A percentile compares a stretch with the other conserved stretches of the same genome.
phyloP scores from a whole-genome alignment of 192 early-diverging fungal species.

The Gamsiella multidivaricata region DNA sequence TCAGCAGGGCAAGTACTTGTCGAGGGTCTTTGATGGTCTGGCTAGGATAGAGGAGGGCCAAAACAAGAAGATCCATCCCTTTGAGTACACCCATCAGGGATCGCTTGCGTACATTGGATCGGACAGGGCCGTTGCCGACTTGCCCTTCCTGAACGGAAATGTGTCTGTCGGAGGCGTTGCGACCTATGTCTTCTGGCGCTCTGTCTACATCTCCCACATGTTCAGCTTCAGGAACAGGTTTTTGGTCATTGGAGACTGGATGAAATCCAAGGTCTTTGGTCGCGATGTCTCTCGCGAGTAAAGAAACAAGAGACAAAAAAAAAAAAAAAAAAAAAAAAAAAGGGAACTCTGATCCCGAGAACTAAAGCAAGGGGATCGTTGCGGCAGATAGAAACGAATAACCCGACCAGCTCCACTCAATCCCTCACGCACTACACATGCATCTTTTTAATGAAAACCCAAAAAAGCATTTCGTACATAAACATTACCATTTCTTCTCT shows the following conservation, averaged over 20 bases:
- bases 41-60: slow-evolving; percentile 59
- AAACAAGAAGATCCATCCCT: slow-evolving; percentile 66
- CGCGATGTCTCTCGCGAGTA: slow-evolving; percentile 94
- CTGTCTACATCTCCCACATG: slow-evolving; percentile 79
- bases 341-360: too few species aligned
- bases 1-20: slow-evolving; percentile 90
- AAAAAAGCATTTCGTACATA: too few species aligned
- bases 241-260: slow-evolving; percentile 91
- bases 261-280: slow-evolving; percentile 90
- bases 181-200: slow-evolving; percentile 83
- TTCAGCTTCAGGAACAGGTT: slow-evolving; percentile 87
- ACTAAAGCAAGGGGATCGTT: too few species aligned
- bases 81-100: slow-evolving; percentile 88
- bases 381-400: too few species aligned
- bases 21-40: slow-evolving; percentile 75
- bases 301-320: slow-evolving; percentile 10
- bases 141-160: slow-evolving; percentile 81
- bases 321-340: too few species aligned
- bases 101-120: slow-evolving; percentile 92
- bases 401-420: too few species aligned
- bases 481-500: neutral
- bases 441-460: too few species aligned
- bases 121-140: slow-evolving; percentile 95
- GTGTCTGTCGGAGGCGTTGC: slow-evolving; percentile 73
- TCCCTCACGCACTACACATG: too few species aligned